Evolutionary conservation across 306 rosid species (phyloP), one percentile per base, ranked within the genome.

Genomic region (Fagus sylvatica): DNA sequence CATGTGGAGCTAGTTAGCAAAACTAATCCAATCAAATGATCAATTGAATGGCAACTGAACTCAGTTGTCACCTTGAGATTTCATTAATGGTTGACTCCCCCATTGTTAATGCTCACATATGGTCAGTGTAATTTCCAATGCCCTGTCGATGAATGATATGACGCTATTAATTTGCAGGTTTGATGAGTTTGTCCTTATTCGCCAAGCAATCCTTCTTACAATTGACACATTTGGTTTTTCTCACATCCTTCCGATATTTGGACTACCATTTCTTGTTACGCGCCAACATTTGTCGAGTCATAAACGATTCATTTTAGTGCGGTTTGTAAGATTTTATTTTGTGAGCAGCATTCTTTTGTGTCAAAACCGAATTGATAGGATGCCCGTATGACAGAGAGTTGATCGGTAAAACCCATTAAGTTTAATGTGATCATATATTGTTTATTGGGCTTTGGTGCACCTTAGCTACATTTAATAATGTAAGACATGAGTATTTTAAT

Each of bases 171-270:
- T 77, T 86, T 84, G 78, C 92, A 95, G 98, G 93, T 95, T 95
- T 78, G 98, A 92, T 72, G 98, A 95, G 72, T 95, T 95, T 80
- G 53, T 82, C 75, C 88, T 95, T 36, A 59, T 89, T 78, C 98
- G 90, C 78, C 98, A 95, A 86, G 98, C 97, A 75, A 86, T 92
- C 75, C 95, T 95, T 74, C 97, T 95, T 54, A 74, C 92, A 37
- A 84, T 92, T 19, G 98, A 95, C 66, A 92, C 98, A 39, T 95
- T 87, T 73, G 98, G 98, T 70, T 89, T 91, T 79, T 95, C 98
- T n/a, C 84, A 88, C 82, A 88, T 95, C 82, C 93, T 95, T 85
- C 98, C 98, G 2, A 82, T 88, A 70, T 83, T 91, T 65, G 96
- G 93, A 82, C 88, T 95, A 64, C 98, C 98, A 41, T 73, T 87